Evolutionary conservation across 306 rosid genomes (phyloP).

Genomic region (Vigna angularis): DNA sequence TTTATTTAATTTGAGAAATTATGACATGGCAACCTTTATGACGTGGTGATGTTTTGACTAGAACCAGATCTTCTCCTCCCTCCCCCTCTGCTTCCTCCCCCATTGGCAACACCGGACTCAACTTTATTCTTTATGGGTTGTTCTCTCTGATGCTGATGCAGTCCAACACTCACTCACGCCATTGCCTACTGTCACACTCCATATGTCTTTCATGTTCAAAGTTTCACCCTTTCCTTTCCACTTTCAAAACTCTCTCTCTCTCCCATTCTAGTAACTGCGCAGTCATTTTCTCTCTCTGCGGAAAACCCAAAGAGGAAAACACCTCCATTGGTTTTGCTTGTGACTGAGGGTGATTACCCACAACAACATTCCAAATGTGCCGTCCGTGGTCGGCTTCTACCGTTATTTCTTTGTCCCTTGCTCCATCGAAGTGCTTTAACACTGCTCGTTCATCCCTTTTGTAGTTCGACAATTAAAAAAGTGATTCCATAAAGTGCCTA

Average conservation of each 20-base stretch:
- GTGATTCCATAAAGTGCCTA: slow-evolving; percentile 35
- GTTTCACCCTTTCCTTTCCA: background rate
- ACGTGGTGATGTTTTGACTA: too few relatives aligned
- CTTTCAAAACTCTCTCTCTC: background rate
- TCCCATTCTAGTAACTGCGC: slow-evolving; percentile 2
- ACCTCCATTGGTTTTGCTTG: slow-evolving; percentile 25
- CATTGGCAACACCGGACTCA: slow-evolving; percentile 36
- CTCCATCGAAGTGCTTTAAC: slow-evolving; percentile 81
- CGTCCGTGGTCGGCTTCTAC: slow-evolving; percentile 77
- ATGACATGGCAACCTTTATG: too few relatives aligned
- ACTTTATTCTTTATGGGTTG: slow-evolving; percentile 36
- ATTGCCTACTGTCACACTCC: background rate
- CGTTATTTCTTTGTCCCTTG: slow-evolving; percentile 31
- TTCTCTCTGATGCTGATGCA: slow-evolving; percentile 1
- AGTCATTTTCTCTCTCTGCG: slow-evolving; percentile 48
- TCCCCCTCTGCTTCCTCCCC: too few relatives aligned
- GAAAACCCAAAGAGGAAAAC: slow-evolving; percentile 51
- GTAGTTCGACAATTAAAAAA: slow-evolving; percentile 8
- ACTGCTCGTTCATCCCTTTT: slow-evolving; percentile 83
- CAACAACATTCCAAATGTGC: slow-evolving; percentile 56
- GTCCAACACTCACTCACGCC: background rate
- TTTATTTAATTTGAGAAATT: too few relatives aligned
- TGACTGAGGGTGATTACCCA: background rate
- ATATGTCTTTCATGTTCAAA: background rate
- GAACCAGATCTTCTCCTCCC: too few relatives aligned